A percentile compares a stretch with the other conserved stretches of the same genome.
phyloP scores from a whole-genome alignment of 2,329 filamentous ascomycete genomes.

The Graphium sp. region DNA sequence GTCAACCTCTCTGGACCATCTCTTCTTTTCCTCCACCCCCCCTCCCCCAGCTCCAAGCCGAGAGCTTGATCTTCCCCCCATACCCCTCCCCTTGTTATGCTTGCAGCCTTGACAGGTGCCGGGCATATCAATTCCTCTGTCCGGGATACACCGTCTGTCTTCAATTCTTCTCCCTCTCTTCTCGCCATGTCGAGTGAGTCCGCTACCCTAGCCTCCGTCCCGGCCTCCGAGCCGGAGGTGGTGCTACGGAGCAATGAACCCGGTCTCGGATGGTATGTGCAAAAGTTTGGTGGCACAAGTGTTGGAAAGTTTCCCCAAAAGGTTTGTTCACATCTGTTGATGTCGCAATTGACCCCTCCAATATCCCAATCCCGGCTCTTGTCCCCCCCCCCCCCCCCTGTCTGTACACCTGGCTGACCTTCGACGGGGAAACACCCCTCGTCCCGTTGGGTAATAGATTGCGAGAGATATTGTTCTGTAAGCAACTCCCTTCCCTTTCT shows the following conservation, averaged over 20 bases:
- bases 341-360: too few species aligned
- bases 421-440: constrained; percentile 1
- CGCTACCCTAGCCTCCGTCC: neutral
- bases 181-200: neutral
- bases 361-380: too few species aligned
- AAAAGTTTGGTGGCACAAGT: constrained; percentile 91
- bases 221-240: too few species aligned
- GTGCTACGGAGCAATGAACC: constrained; percentile 2
- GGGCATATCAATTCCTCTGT: neutral
- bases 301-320: constrained; percentile 83
- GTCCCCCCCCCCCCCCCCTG: too few species aligned
- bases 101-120: too few species aligned
- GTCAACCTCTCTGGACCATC: too few species aligned
- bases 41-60: neutral
- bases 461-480: constrained; percentile 24
- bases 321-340: constrained; percentile 16
- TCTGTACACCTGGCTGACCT: too few species aligned
- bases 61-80: neutral
- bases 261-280: constrained; percentile 55
- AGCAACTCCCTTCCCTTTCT: constrained; percentile 6
- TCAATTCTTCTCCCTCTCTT: constrained; percentile 2
- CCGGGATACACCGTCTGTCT: constrained; percentile 1
- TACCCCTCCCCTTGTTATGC: too few species aligned
- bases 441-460: constrained; percentile 13
- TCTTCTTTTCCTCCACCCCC: too few species aligned